Conservation (phyloP, 2,329 filamentous ascomycete species). For the Raffaelea albimanens region DNA sequence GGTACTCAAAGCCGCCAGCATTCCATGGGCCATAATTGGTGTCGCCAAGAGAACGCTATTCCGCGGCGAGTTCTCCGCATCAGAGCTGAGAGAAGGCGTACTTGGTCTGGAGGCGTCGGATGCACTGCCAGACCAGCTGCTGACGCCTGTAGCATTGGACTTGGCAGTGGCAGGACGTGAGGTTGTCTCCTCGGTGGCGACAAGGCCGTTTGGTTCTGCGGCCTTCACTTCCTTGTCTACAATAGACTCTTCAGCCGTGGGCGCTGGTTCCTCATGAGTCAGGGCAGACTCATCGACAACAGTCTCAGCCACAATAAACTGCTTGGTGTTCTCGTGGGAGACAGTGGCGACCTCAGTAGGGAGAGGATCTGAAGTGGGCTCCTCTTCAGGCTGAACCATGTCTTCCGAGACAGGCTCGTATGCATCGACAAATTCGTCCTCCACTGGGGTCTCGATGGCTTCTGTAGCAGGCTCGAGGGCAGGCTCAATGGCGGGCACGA, state of each 20-base stretch:
- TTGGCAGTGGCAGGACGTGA: not conserved
- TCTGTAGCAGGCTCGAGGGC: too few species aligned
- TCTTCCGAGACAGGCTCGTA: too few species aligned
- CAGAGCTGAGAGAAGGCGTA: slow-evolving; percentile 22
- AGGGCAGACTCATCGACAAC: too few species aligned
- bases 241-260: too few species aligned
- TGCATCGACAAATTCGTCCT: too few species aligned
- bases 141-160: not conserved
- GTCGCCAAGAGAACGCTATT: slow-evolving; percentile 18
- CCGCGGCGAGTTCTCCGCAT: slow-evolving; percentile 19
- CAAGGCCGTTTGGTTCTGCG: too few species aligned
- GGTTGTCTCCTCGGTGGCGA: not conserved
- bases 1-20: not conserved
- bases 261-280: too few species aligned
- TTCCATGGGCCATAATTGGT: slow-evolving; percentile 10
- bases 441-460: too few species aligned
- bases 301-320: too few species aligned
- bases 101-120: slow-evolving; percentile 14
- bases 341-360: not conserved
- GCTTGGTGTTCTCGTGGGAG: too few species aligned
- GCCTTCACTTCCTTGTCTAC: too few species aligned
- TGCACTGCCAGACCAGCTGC: not conserved
- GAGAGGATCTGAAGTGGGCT: not conserved
- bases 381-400: not conserved
- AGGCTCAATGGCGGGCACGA: too few species aligned